phyloP scores from a whole-genome alignment of 805 yeast genomes.

The Millerozyma miso region DNA sequence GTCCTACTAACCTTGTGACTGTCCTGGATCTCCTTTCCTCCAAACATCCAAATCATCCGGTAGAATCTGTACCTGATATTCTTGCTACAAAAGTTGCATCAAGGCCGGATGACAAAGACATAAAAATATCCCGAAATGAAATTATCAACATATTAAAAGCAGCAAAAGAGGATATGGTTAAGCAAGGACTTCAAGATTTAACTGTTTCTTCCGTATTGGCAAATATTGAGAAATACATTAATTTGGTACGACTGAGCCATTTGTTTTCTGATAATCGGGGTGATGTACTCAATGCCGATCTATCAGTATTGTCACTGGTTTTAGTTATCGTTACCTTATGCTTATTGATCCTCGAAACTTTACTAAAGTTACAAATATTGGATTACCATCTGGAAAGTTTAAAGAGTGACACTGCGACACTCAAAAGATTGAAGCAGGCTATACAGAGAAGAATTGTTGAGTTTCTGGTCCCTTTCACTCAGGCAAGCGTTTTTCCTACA shows the following conservation, averaged over 20 bases:
- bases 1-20: conserved; percentile 3
- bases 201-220: conserved; percentile 23
- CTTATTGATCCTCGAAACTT: conserved; percentile 25
- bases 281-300: conserved; percentile 13
- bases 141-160: conserved; percentile 22
- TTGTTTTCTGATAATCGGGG: conserved; percentile 9
- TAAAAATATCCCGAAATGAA: conserved; percentile 14
- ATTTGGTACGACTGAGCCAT: conserved; percentile 13
- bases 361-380: conserved; percentile 25
- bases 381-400: conserved; percentile 18
- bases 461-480: conserved; percentile 19
- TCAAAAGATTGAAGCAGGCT: conserved; percentile 21
- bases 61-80: conserved; percentile 12
- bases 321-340: conserved; percentile 22
- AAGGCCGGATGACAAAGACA: neutral
- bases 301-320: conserved; percentile 22
- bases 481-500: conserved; percentile 16
- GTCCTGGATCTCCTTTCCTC: conserved; percentile 9
- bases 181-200: conserved; percentile 4
- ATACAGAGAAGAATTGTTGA: conserved; percentile 27
- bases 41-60: conserved; percentile 13
- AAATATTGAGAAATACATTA: conserved; percentile 19
- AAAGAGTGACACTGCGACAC: conserved; percentile 14
- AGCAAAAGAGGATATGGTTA: conserved; percentile 6
- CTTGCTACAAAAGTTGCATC: conserved; percentile 5